Base-by-base conservation (phyloP, 164 flowering plant species). In the Umbellularia californica region DNA sequence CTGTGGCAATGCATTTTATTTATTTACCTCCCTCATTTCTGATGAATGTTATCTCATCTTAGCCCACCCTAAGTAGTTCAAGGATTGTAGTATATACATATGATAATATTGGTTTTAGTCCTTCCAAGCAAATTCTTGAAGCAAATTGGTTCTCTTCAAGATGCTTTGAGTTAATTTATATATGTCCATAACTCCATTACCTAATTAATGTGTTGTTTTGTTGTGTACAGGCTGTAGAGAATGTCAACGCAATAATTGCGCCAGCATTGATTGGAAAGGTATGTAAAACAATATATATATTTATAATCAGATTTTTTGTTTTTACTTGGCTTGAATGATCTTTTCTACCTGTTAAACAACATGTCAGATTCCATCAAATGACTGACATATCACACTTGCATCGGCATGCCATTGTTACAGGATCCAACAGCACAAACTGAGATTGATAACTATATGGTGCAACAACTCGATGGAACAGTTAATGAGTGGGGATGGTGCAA, bases 261-360 rank as follows among this genome's bases (percentile, higher is more conserved):
- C 90, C 89, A 17, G 89, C 89, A 6, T 79, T 86, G 81, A 79
- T 88, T 68, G 89, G 90, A 70, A 88, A 84, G 88, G 90, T 82
- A 78, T 64, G n/a, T 15, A 55, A 14, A 55, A 55, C 60, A 55
- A 15, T 41, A 35, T 35, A 41, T 30, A 30, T 30, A 4, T 30
- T 30, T 30, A 30, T 30, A 30, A 35, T 35, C 47, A 35, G 47
- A 35, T 35, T 35, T 35, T 7, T 35, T 35, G 47, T 35, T 35
- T 35, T 10, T 35, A 35, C 47, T 35, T 41, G 47, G 9, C 47
- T 41, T 41, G 47, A 41, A 41, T 41, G 47, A 41, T 41, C 47
- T 41, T 41, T 41, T 41, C 47, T 41, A 9, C 60, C 60, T 55
- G 60, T 55, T 55, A 55, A 55, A 55, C 60, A 55, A 41, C 10